Conservation (phyloP, 2,329 filamentous ascomycete species). For the Trichoderma pleuroti region DNA sequence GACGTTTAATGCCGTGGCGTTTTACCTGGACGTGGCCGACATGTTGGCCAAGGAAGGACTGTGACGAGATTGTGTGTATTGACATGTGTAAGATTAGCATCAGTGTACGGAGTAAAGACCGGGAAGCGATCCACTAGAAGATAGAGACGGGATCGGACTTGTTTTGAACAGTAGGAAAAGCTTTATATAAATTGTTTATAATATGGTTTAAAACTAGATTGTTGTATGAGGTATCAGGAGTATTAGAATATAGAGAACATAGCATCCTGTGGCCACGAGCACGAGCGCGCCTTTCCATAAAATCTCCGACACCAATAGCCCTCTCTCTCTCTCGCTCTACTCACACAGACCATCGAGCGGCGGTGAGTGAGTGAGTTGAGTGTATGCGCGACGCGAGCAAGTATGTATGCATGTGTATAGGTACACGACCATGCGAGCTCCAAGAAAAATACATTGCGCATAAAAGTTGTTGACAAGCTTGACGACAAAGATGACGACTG, state of each 20-base stretch:
- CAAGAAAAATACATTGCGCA: slow-evolving; percentile 1
- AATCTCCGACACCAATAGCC: slow-evolving; percentile 7
- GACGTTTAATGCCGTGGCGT: slow-evolving; percentile 64
- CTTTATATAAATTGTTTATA: not conserved
- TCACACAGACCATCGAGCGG: not conserved
- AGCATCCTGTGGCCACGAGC: slow-evolving; percentile 24
- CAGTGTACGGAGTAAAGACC: not conserved
- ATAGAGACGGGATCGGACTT: not conserved
- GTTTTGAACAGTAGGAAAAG: slow-evolving; percentile 6
- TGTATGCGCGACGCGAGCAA: not conserved
- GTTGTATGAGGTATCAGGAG: slow-evolving; percentile 25
- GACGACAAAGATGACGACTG: slow-evolving; percentile 11
- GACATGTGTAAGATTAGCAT: not conserved
- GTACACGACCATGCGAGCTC: slow-evolving; percentile 8
- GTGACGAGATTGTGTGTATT: slow-evolving; percentile 23
- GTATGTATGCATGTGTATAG: slow-evolving; percentile 8
- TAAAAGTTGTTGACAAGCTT: slow-evolving; percentile 2
- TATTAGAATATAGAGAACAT: slow-evolving; percentile 28
- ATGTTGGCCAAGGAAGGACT: slow-evolving; percentile 68
- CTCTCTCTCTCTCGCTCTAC: not conserved
- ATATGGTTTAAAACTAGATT: slow-evolving; percentile 18
- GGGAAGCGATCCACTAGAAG: not conserved
- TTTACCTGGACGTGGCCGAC: slow-evolving; percentile 63
- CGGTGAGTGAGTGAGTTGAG: not conserved
- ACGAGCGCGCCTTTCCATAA: slow-evolving; percentile 21